Evolutionary conservation across 192 early-diverging fungal species (phyloP).

Genomic region (Fimicolochytrium jonesii): DNA sequence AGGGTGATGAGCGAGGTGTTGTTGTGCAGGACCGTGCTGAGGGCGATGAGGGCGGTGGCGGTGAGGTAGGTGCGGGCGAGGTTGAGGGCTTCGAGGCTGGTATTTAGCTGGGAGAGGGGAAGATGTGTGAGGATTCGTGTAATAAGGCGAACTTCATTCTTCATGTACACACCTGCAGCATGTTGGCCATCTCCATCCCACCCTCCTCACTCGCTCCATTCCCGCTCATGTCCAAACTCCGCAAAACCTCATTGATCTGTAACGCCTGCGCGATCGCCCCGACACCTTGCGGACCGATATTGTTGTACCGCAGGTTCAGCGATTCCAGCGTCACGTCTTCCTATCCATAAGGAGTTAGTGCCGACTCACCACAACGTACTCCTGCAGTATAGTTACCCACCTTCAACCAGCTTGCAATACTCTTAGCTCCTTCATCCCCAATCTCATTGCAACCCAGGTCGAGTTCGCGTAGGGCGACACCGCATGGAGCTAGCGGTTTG

Average conservation of each 20-base stretch:
- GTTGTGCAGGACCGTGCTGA: slow-evolving; percentile 39
- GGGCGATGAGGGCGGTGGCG: slow-evolving; percentile 36
- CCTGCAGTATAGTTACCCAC: too few relatives aligned
- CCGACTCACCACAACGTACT: background rate
- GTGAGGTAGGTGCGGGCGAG: slow-evolving; percentile 18
- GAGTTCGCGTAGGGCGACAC: slow-evolving; percentile 33
- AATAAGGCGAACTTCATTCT: background rate
- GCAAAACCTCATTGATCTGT: slow-evolving; percentile 32
- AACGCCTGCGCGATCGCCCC: slow-evolving; percentile 30
- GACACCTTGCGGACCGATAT: slow-evolving; percentile 31
- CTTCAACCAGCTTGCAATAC: slow-evolving; percentile 40
- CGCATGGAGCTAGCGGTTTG: slow-evolving; percentile 20
- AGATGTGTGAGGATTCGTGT: background rate
- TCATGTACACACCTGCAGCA: slow-evolving; percentile 31
- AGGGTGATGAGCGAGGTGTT: slow-evolving; percentile 32
- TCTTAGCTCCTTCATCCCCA: slow-evolving; percentile 36
- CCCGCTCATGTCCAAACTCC: slow-evolving; percentile 28
- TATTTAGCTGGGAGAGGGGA: slow-evolving; percentile 32
- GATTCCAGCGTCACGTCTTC: slow-evolving; percentile 32
- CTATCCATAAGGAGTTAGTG: background rate
- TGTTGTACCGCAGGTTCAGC: slow-evolving; percentile 37
- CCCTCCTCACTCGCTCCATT: slow-evolving; percentile 36
- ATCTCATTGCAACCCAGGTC: slow-evolving; percentile 48
- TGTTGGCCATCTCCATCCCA: slow-evolving; percentile 44
- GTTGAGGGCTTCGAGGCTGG: slow-evolving; percentile 20